Evolutionary conservation across 208 protist genomes (phyloP).

Genomic region (Trypanosoma conorhini): DNA sequence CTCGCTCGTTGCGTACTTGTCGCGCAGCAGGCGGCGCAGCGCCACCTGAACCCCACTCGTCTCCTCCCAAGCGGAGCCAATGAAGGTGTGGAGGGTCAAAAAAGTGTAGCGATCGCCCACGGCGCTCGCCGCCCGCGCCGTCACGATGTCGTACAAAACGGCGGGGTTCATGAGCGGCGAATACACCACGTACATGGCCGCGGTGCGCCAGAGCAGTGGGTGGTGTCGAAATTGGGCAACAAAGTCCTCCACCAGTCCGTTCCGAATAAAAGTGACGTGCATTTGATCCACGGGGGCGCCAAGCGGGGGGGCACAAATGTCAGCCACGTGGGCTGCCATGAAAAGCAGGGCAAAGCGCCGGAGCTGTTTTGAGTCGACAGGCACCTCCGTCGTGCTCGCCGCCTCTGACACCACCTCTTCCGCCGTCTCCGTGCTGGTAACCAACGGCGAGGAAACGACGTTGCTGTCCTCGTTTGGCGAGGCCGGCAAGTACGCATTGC

Average conservation of each 20-base stretch:
- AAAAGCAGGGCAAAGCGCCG: constrained; percentile 50
- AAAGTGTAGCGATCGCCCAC: constrained; percentile 40
- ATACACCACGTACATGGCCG: constrained; percentile 62
- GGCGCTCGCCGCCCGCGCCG: constrained; percentile 32
- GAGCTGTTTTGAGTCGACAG: constrained; percentile 3
- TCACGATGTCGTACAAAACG: constrained; percentile 41
- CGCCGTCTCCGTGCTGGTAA: constrained; percentile 7
- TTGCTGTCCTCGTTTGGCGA: constrained; percentile 20
- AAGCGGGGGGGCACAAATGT: constrained; percentile 60
- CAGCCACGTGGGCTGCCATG: constrained; percentile 82
- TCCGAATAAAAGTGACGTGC: constrained; percentile 56
- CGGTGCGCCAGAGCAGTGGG: constrained; percentile 57
- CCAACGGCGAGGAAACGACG: constrained; percentile 12
- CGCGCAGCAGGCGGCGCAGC: constrained; percentile 41
- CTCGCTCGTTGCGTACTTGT: constrained; percentile 38
- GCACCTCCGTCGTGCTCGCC: not conserved
- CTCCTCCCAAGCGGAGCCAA: constrained; percentile 47
- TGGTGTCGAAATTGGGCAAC: constrained; percentile 44
- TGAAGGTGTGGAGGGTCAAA: constrained; percentile 45
- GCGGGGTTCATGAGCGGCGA: constrained; percentile 71
- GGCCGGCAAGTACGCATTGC: constrained; percentile 14
- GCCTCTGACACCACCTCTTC: not conserved
- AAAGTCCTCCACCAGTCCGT: constrained; percentile 53
- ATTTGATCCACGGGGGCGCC: constrained; percentile 39
- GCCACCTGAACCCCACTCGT: constrained; percentile 43